Percentiles rank a stretch among this genome's conserved stretches.
These are phyloP conservation scores for Cercospora zeae-maydis DNA, from an alignment of 2,329 filamentous ascomycete species.

Conservation along the genomic window DNA sequence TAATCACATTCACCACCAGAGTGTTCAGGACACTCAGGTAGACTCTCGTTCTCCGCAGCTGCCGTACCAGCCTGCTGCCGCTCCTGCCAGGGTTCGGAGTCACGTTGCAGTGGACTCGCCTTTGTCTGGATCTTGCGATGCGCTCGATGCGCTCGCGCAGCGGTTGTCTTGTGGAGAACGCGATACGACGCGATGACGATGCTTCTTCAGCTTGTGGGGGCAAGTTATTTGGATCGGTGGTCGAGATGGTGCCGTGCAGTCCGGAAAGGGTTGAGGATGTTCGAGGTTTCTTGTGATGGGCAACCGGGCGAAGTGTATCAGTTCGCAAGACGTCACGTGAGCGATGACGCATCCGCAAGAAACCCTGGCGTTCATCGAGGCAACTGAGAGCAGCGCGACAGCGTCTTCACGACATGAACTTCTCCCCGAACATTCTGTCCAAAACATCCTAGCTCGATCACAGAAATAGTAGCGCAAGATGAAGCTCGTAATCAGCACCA, in stretches of 20 bases:
- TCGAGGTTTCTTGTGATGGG: not conserved
- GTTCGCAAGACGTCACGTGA: not conserved
- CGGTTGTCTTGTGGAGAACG: not conserved
- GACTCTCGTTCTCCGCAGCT: not conserved
- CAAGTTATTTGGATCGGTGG: not conserved
- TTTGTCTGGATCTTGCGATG: not conserved
- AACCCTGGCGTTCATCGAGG: not conserved
- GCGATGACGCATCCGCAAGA: not conserved
- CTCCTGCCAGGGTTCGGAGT: not conserved
- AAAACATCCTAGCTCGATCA: not conserved
- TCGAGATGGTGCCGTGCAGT: not conserved
- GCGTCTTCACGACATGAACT: not conserved
- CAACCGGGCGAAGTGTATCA: not conserved
- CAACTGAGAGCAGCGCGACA: not conserved
- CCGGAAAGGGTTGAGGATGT: not conserved
- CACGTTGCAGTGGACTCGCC: not conserved
- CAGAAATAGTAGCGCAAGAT: constrained; percentile 22
- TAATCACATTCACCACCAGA: not conserved
- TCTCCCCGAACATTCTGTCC: not conserved
- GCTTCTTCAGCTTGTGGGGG: not conserved
- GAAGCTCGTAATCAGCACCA: constrained; percentile 30
- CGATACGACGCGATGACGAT: not conserved
- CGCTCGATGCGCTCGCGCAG: not conserved
- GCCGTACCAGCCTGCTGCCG: not conserved
- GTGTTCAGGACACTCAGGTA: not conserved